Conservation (phyloP, 495 filamentous ascomycete genomes). For the Aspergillus biplanus region DNA sequence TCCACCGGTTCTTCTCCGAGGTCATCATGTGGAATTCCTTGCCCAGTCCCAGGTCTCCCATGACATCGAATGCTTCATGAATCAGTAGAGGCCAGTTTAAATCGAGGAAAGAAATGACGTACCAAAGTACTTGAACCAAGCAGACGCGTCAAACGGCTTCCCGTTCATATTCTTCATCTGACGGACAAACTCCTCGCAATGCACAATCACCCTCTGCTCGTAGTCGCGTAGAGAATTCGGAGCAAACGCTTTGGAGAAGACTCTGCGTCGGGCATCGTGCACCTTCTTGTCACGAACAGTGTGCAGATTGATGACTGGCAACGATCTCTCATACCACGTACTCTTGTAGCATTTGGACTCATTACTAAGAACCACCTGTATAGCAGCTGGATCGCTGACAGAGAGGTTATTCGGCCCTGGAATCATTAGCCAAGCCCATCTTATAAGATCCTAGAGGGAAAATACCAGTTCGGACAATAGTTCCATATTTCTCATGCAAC, state of each 20-base stretch:
- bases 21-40: slow-evolving; percentile 47
- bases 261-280: slow-evolving; percentile 17
- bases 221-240: slow-evolving; percentile 17
- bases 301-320: slow-evolving; percentile 29
- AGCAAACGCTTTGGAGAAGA: slow-evolving; percentile 14
- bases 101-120: background rate
- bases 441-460: background rate
- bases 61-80: slow-evolving; percentile 45
- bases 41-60: slow-evolving; percentile 53
- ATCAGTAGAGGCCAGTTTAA: background rate
- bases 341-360: slow-evolving; percentile 38
- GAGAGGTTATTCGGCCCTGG: slow-evolving; percentile 30
- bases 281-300: slow-evolving; percentile 18
- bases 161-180: slow-evolving; percentile 21
- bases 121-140: slow-evolving; percentile 47
- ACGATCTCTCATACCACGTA: slow-evolving; percentile 38
- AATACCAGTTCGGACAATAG: slow-evolving; percentile 40
- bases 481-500: slow-evolving; percentile 47
- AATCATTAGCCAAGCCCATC: background rate
- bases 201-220: slow-evolving; percentile 15
- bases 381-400: slow-evolving; percentile 35
- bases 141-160: slow-evolving; percentile 35
- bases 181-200: slow-evolving; percentile 28
- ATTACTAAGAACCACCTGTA: slow-evolving; percentile 36
- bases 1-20: slow-evolving; percentile 33